Conservation (phyloP, 805 yeast genomes). For the Saccharomycopsis sp. region DNA sequence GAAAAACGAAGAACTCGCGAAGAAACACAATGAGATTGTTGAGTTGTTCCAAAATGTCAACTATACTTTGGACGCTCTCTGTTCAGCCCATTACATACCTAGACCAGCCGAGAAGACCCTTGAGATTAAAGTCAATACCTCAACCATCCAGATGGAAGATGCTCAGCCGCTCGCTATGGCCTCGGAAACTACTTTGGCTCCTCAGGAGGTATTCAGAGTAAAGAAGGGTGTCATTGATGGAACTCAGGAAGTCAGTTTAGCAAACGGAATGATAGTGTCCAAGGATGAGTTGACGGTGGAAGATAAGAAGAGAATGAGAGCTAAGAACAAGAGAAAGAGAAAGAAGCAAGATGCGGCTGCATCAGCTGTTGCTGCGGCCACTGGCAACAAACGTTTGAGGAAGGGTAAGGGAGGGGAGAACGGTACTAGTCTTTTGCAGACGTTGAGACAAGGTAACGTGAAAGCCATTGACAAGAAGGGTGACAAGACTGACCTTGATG, state of each 20-base stretch:
- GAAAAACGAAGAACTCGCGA: conserved; percentile 55
- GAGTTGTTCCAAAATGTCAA: conserved; percentile 54
- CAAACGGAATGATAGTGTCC: conserved; percentile 73
- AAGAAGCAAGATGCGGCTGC: conserved; percentile 39
- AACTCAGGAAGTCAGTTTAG: conserved; percentile 58
- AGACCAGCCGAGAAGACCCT: conserved; percentile 76
- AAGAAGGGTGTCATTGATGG: conserved; percentile 35
- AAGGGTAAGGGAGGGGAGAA: conserved; percentile 43
- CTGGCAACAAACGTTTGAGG: conserved; percentile 28
- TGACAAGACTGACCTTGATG: conserved; percentile 63
- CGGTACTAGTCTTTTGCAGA: conserved; percentile 58
- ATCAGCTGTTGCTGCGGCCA: not conserved
- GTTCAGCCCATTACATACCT: conserved; percentile 94
- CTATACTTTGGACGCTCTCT: conserved; percentile 75
- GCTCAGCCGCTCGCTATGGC: conserved; percentile 88
- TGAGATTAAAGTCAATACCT: conserved; percentile 75
- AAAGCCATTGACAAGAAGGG: conserved; percentile 75
- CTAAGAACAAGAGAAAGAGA: conserved; percentile 79
- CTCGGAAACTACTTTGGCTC: conserved; percentile 72
- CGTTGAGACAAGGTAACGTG: conserved; percentile 66
- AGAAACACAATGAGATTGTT: conserved; percentile 72
- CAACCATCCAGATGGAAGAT: conserved; percentile 88
- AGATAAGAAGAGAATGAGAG: conserved; percentile 79
- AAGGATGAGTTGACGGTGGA: conserved; percentile 77
- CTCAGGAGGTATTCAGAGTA: conserved; percentile 79